These are phyloP conservation scores for Aphanomyces euteiches DNA, from an alignment of 352 stramenopile species.

Conservation along the genomic window DNA sequence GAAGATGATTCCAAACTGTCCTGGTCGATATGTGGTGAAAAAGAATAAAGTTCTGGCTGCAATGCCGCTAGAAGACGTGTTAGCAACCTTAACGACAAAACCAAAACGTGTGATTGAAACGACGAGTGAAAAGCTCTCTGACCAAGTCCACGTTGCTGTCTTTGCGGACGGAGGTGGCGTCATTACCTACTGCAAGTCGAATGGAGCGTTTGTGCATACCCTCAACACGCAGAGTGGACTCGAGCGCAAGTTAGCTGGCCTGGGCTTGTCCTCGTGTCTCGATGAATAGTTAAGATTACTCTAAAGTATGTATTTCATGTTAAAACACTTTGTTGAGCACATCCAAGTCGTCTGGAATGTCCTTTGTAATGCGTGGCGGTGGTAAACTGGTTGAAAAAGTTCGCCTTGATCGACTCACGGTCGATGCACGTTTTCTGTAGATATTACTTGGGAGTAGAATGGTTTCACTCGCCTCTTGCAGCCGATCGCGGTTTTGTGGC, in stretches of 20 bases:
- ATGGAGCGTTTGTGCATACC: slow-evolving; percentile 50
- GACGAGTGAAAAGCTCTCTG: slow-evolving; percentile 27
- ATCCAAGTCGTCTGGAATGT: slow-evolving; percentile 20
- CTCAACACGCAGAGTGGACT: slow-evolving; percentile 62
- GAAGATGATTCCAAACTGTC: slow-evolving; percentile 73
- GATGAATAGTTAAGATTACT: background rate
- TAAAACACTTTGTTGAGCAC: slow-evolving; percentile 29
- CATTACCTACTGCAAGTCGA: slow-evolving; percentile 64
- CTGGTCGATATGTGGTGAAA: slow-evolving; percentile 60
- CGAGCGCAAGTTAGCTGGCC: slow-evolving; percentile 48
- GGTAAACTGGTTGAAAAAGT: background rate
- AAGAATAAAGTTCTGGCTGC: slow-evolving; percentile 38
- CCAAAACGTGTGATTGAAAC: slow-evolving; percentile 11
- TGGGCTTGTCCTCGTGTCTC: slow-evolving; percentile 35
- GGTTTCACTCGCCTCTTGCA: background rate
- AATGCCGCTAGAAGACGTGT: slow-evolving; percentile 6
- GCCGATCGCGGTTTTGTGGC: background rate
- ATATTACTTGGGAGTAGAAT: background rate
- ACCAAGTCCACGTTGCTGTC: slow-evolving; percentile 53
- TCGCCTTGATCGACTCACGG: background rate
- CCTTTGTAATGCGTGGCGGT: slow-evolving; percentile 13
- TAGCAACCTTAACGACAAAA: background rate
- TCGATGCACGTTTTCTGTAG: background rate
- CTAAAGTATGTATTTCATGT: background rate
- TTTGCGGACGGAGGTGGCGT: slow-evolving; percentile 52